phyloP scores from a whole-genome alignment of 768 basidiomycete species.

The Coprinopsis marcescibilis region DNA sequence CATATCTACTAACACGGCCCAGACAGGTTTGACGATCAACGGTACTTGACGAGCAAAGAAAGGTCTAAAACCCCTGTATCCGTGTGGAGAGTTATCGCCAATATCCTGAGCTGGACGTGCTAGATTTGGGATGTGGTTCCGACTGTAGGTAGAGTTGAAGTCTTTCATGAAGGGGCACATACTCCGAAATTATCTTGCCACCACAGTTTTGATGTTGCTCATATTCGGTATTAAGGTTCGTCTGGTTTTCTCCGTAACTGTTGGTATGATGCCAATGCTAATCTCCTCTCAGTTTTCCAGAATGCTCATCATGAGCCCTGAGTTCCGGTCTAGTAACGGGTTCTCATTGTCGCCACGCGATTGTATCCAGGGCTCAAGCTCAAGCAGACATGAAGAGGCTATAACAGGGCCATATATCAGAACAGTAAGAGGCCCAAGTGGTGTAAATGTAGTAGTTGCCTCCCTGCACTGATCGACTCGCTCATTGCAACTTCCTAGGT shows the following conservation, averaged over 20 bases:
- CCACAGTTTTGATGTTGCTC: slow-evolving; percentile 87
- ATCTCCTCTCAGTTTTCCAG: slow-evolving; percentile 66
- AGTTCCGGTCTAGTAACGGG: slow-evolving; percentile 95
- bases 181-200: slow-evolving; percentile 95
- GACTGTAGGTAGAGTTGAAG: slow-evolving; percentile 93
- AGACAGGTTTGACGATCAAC: slow-evolving; percentile 96
- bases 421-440: slow-evolving; percentile 74
- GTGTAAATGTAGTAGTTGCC: slow-evolving; percentile 58
- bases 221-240: slow-evolving; percentile 88
- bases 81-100: slow-evolving; percentile 91
- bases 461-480: not conserved
- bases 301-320: slow-evolving; percentile 89
- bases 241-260: not conserved
- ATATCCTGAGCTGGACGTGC: slow-evolving; percentile 98
- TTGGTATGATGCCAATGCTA: not conserved
- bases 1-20: slow-evolving; percentile 94
- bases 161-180: slow-evolving; percentile 93
- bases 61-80: slow-evolving; percentile 96
- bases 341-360: slow-evolving; percentile 91
- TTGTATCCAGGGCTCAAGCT: slow-evolving; percentile 75
- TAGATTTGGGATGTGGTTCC: slow-evolving; percentile 93
- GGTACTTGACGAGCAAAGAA: slow-evolving; percentile 99
- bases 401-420: slow-evolving; percentile 83
- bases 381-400: slow-evolving; percentile 61
- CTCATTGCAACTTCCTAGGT: slow-evolving; percentile 22